These are phyloP conservation scores for Fraxinus angustifolia DNA, from an alignment of 305 asterid species.

Conservation along the genomic window DNA sequence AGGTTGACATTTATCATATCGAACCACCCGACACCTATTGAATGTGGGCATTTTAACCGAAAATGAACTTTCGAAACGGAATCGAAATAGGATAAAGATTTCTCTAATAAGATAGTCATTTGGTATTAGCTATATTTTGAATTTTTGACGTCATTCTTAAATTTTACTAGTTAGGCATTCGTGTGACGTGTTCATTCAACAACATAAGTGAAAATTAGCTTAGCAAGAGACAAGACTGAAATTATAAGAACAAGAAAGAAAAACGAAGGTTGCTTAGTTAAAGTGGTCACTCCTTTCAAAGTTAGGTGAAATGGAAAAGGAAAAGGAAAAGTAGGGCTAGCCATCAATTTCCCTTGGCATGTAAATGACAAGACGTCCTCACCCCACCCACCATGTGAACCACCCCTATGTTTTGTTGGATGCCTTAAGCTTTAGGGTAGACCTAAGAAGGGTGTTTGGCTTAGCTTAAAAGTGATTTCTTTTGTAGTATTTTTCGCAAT, in stretches of 20 bases:
- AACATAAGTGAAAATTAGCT: neutral
- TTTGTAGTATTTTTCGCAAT: neutral
- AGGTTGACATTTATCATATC: neutral
- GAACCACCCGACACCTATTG: too few relatives aligned
- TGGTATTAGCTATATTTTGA: neutral
- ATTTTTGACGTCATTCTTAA: neutral
- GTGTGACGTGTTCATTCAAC: neutral
- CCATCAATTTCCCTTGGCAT: neutral
- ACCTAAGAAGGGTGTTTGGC: neutral
- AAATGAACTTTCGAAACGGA: neutral
- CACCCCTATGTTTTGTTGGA: neutral
- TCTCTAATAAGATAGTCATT: neutral
- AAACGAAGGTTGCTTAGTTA: neutral
- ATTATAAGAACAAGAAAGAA: neutral
- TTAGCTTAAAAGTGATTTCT: neutral
- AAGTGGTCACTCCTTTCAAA: neutral
- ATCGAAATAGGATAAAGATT: neutral
- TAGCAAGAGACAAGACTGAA: neutral
- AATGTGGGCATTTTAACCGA: neutral
- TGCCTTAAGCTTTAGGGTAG: neutral
- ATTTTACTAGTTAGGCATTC: neutral
- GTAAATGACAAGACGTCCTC: neutral
- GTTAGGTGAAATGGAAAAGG: neutral
- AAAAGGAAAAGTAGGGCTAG: neutral
- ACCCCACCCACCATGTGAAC: neutral